Base-by-base conservation (phyloP, 306 rosid species). In the Prinsepia uniflora region DNA sequence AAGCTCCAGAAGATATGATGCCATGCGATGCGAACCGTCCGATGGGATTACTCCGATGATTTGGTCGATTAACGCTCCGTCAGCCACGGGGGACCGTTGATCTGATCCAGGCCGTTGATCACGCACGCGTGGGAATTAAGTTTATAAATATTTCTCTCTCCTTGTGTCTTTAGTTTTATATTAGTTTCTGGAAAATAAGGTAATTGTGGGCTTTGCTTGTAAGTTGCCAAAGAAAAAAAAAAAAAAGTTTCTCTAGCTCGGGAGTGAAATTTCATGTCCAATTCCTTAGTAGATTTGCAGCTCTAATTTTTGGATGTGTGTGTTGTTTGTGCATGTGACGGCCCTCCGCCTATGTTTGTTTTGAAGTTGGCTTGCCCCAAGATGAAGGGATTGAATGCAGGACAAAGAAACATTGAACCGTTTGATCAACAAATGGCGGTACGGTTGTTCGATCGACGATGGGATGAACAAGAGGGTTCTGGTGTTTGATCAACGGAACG, bases 1-100 rank as follows among this genome's bases (percentile, higher is more conserved):
- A 93, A 93, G 88, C 86, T 93, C 6, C 69, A 78, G 44, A 93
- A 71, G 87, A 93, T 93, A 77, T 85, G 52, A 90, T 77, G 70
- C 0, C 86, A 93, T 93, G 76, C 84, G 47, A 88, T 77, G 70
- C 0, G 54, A 68, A 20, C 80, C 76, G 60, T 50, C 5, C 36
- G 36, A 3, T 30, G 36, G 36, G 36, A 30, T 1, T 30, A 30
- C 36, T 30, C 36, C 2, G 36, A 30, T 3, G 2, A 30, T 30
- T 30, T 30, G 36, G 36, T 30, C 36, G 36, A 30, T 30, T 2
- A 2, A 30, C 36, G 3, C 36, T 30, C 3, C 36, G 36, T 30
- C 36, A 4, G 63, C 39, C 41, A 57, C 15, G 63, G 4, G 22
- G 65, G 17, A 17, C 45, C 22, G 22, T 36, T 10, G 46, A 39